Evolutionary conservation across 2,329 filamentous ascomycete genomes (phyloP).

Genomic region (Cytospora schulzeri): DNA sequence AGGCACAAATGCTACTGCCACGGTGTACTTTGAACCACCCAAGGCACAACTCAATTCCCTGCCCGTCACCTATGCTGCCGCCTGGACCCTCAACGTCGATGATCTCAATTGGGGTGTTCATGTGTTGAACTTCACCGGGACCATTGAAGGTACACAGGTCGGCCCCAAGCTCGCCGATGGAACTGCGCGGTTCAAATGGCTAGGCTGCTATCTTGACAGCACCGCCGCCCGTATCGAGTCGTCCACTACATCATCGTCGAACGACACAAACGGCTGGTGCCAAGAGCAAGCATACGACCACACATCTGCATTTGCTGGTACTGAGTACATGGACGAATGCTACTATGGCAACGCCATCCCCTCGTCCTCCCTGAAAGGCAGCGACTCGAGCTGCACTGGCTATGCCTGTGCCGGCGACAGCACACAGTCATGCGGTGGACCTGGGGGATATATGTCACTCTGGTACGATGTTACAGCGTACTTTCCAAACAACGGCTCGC

Average conservation of each 20-base stretch:
- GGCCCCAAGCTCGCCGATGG: constrained; percentile 24
- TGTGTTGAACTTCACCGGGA: constrained; percentile 28
- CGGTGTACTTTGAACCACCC: constrained; percentile 23
- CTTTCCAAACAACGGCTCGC: constrained; percentile 14
- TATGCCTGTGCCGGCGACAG: constrained; percentile 36
- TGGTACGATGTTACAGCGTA: constrained; percentile 36
- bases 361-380: background rate
- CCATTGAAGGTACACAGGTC: constrained; percentile 13
- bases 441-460: constrained; percentile 37
- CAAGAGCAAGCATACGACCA: constrained; percentile 24
- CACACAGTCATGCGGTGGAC: constrained; percentile 37
- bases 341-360: background rate
- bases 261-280: constrained; percentile 26
- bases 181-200: constrained; percentile 25
- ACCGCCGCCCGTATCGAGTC: constrained; percentile 23
- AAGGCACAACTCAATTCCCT: constrained; percentile 24
- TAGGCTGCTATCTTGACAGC: constrained; percentile 29
- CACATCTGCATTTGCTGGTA: background rate
- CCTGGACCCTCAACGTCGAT: constrained; percentile 29
- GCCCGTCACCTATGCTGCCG: constrained; percentile 33
- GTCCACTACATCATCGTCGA: constrained; percentile 10
- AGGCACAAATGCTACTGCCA: constrained; percentile 6
- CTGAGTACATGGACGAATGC: constrained; percentile 1
- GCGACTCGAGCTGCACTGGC: constrained; percentile 34
- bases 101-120: constrained; percentile 27